Evolutionary conservation across 306 rosid genomes (phyloP).

Genomic region (Spatholobus suberectus): DNA sequence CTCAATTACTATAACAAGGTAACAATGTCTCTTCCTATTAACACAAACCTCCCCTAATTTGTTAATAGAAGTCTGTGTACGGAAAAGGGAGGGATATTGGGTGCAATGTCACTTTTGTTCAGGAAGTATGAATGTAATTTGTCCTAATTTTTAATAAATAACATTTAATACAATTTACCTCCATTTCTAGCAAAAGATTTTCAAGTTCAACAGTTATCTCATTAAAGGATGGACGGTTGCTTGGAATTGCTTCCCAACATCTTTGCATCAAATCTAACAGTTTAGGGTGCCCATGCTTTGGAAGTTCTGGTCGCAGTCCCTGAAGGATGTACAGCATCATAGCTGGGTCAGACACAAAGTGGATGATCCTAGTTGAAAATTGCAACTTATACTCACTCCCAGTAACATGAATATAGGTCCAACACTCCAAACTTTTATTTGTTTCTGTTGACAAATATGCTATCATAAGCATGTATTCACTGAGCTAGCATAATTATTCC

Average conservation of each 20-base stretch:
- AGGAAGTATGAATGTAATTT: neutral
- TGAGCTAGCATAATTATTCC: no score
- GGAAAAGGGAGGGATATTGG: neutral
- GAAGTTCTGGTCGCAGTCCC: conserved; percentile 97
- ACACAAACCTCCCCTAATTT: neutral
- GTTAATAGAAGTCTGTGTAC: neutral
- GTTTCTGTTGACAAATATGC: no score
- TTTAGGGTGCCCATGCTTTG: conserved; percentile 75
- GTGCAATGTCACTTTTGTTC: neutral
- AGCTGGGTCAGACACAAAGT: conserved; percentile 32
- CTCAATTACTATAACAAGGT: neutral
- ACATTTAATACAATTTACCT: conserved; percentile 49
- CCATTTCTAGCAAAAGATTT: conserved; percentile 62
- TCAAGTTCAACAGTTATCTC: conserved; percentile 80
- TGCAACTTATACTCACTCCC: conserved; percentile 1
- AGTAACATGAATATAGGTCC: neutral
- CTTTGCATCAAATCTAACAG: conserved; percentile 82
- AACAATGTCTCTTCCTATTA: neutral
- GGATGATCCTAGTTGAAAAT: conserved; percentile 10
- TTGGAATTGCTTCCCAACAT: conserved; percentile 92
- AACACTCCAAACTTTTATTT: neutral
- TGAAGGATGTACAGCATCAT: conserved; percentile 44
- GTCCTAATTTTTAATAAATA: neutral
- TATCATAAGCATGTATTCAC: no score
- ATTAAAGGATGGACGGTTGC: conserved; percentile 73